Percentiles rank a stretch among this genome's conserved stretches.
Conservation (phyloP, 2,329 filamentous ascomycete genomes). For the Sporothrix pallida region DNA sequence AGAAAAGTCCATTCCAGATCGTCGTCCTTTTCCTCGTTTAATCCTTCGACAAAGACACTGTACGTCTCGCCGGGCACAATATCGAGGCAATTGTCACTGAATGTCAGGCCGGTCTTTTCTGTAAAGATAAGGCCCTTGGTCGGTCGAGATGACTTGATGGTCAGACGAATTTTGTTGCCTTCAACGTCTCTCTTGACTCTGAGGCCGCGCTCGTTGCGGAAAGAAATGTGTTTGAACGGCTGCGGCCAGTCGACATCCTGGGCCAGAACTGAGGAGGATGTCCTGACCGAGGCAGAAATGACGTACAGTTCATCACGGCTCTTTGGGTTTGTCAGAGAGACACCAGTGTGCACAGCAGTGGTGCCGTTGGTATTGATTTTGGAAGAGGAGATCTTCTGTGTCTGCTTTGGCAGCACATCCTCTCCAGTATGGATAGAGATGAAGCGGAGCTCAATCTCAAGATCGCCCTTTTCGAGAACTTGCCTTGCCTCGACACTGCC, state of each 20-base stretch:
- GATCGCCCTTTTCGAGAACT: neutral
- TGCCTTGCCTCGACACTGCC: neutral
- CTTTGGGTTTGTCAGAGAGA: neutral
- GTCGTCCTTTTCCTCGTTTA: slow-evolving; percentile 46
- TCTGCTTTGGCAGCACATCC: neutral
- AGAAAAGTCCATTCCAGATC: slow-evolving; percentile 11
- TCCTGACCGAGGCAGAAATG: slow-evolving; percentile 43
- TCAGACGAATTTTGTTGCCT: neutral
- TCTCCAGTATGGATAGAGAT: neutral
- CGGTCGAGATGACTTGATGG: slow-evolving; percentile 64
- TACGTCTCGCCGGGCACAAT: slow-evolving; percentile 66
- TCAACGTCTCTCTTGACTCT: slow-evolving; percentile 46
- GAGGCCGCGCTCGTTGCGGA: slow-evolving; percentile 47
- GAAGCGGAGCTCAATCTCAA: slow-evolving; percentile 5
- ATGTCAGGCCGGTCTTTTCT: slow-evolving; percentile 54
- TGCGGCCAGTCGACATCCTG: slow-evolving; percentile 75
- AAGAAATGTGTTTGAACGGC: slow-evolving; percentile 70
- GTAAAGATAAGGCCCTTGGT: slow-evolving; percentile 69
- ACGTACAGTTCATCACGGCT: neutral
- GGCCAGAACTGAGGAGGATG: slow-evolving; percentile 59
- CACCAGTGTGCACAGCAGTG: neutral
- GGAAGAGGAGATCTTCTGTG: neutral
- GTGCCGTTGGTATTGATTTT: slow-evolving; percentile 14
- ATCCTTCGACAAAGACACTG: slow-evolving; percentile 57
- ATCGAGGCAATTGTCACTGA: slow-evolving; percentile 71